Percentiles rank a stretch among this genome's conserved stretches.
Conservation (phyloP, 1,284 basidiomycete species). For the Sparassis latifolia region DNA sequence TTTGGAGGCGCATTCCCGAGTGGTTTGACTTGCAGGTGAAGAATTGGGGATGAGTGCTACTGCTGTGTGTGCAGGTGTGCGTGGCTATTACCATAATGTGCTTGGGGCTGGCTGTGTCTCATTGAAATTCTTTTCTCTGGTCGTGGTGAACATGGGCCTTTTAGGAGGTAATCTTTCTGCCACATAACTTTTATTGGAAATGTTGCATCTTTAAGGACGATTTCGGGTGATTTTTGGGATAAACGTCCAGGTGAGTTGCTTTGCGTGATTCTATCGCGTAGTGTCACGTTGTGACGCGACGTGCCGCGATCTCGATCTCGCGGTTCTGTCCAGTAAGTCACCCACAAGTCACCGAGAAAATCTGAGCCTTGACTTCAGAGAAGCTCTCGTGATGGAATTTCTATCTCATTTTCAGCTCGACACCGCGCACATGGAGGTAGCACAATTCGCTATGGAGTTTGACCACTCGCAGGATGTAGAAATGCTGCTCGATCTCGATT, state of each 20-base stretch:
- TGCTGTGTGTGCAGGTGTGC: not conserved
- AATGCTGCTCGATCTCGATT: not conserved
- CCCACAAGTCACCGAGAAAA: not conserved
- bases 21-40: slow-evolving; percentile 60
- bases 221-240: too few relatives aligned
- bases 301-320: slow-evolving; percentile 1
- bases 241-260: too few relatives aligned
- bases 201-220: too few relatives aligned
- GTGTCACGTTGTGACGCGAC: not conserved
- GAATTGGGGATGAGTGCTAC: slow-evolving; percentile 37
- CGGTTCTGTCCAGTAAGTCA: not conserved
- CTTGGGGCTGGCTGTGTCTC: not conserved
- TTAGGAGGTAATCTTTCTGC: too few relatives aligned
- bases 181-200: too few relatives aligned
- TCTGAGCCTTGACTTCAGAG: not conserved
- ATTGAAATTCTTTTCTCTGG: too few relatives aligned
- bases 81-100: not conserved
- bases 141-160: too few relatives aligned
- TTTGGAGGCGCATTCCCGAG: slow-evolving; percentile 55
- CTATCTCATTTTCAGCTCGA: too few relatives aligned
- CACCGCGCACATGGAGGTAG: too few relatives aligned
- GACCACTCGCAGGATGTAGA: not conserved
- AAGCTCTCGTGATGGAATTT: not conserved
- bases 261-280: not conserved
- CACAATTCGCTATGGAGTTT: too few relatives aligned